These are phyloP conservation scores for Fraxinus americana DNA, from an alignment of 257 asterid species.

Conservation along the genomic window DNA sequence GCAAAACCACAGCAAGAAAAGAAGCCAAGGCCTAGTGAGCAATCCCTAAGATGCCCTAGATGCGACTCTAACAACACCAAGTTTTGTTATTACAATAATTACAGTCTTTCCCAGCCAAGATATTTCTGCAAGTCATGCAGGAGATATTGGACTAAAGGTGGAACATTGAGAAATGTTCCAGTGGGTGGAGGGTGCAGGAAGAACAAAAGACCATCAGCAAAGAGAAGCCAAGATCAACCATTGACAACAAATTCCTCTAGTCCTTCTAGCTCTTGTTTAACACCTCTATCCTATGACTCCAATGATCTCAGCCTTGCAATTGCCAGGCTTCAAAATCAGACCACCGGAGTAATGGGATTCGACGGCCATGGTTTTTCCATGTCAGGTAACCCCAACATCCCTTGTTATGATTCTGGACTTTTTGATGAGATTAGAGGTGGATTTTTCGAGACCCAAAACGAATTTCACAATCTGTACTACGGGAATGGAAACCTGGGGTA, in stretches of 20 bases:
- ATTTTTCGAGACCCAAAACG: constrained; percentile 46
- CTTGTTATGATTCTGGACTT: not conserved
- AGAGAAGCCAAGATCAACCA: constrained; percentile 49
- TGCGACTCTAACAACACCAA: constrained; percentile 91
- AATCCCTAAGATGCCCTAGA: constrained; percentile 79
- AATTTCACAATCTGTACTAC: constrained; percentile 40
- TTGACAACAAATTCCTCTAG: constrained; percentile 22
- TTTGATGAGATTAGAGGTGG: constrained; percentile 22
- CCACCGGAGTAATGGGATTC: constrained; percentile 37
- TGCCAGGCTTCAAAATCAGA: constrained; percentile 52
- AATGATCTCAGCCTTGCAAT: constrained; percentile 51
- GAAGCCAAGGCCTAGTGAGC: constrained; percentile 72
- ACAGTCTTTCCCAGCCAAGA: constrained; percentile 92
- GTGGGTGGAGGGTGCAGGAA: constrained; percentile 95
- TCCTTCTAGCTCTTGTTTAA: constrained; percentile 34
- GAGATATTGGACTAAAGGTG: constrained; percentile 97
- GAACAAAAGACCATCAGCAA: constrained; percentile 68
- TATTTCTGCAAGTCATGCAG: constrained; percentile 94
- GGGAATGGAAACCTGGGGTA: constrained; percentile 42
- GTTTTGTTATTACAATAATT: constrained; percentile 93
- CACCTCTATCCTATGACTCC: constrained; percentile 39
- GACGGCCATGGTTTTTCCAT: constrained; percentile 30
- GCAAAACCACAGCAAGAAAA: constrained; percentile 61
- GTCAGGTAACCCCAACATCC: constrained; percentile 41
- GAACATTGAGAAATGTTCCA: constrained; percentile 86